phyloP scores from a whole-genome alignment of 495 filamentous ascomycete genomes.

The Daldinia concentrica region DNA sequence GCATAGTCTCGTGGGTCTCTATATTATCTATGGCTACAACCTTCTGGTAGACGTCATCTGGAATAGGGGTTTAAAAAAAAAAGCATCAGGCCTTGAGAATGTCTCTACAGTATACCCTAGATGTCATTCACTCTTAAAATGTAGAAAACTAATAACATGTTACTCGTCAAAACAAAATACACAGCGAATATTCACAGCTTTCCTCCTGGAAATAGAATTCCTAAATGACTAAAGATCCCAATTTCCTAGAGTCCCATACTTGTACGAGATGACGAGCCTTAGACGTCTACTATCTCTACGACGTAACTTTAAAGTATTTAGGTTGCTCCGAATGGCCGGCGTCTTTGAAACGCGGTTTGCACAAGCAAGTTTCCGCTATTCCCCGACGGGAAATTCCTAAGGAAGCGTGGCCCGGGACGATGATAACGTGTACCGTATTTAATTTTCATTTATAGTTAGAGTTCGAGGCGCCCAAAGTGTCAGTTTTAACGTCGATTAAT shows the following conservation, averaged over 20 bases:
- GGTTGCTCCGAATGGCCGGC: too few relatives aligned
- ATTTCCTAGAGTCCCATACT: too few relatives aligned
- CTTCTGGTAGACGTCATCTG: constrained; percentile 22
- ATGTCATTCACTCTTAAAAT: not conserved
- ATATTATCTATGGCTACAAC: constrained; percentile 38
- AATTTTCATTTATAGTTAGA: not conserved
- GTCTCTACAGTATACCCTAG: not conserved
- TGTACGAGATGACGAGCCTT: too few relatives aligned
- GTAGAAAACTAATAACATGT: not conserved
- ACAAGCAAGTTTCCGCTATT: not conserved
- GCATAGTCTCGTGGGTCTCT: constrained; percentile 33
- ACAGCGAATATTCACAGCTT: not conserved
- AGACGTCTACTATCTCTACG: not conserved
- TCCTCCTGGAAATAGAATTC: not conserved
- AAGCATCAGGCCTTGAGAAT: not conserved
- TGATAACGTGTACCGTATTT: not conserved
- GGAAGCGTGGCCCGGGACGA: not conserved
- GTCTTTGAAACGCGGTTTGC: not conserved
- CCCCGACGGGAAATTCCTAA: not conserved
- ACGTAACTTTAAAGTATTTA: too few relatives aligned
- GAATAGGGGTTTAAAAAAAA: not conserved
- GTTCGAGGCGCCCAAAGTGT: not conserved
- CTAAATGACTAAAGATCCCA: not conserved
- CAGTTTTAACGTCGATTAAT: not conserved
- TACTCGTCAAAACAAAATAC: not conserved